Evolutionary conservation across 371 early-diverging fungal genomes (phyloP), one percentile per base, ranked within the genome.

Genomic region (Mucor velutinosus): DNA sequence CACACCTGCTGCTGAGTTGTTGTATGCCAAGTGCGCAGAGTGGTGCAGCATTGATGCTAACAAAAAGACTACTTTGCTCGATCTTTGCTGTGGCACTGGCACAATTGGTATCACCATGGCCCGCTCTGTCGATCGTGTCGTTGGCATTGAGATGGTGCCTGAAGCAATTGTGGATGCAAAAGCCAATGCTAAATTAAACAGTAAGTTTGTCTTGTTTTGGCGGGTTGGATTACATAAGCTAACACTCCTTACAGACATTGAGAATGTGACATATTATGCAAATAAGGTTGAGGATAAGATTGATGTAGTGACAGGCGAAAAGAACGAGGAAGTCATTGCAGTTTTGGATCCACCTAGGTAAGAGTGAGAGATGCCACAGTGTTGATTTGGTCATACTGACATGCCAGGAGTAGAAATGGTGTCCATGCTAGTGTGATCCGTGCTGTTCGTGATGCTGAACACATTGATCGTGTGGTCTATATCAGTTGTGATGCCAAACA

Each of bases 71-170:
- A 73, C 73, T 17, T 72, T 92, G 19, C 75, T 92, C 7, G 93
- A 94, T 73, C 71, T 94, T 21, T 94, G 94, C 78, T 93, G 93
- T 76, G 95, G 95, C 17, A 92, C 93, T 2, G 95, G 94, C 39
- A 91, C 91, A 11, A 93, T 94, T 67, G 94, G 95, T 19, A 82
- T 93, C 37, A 83, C 85, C 17, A 82, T 92, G 84, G 88, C 93
- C 0, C 67, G 77, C 43, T 70, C 69, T n/a, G 87, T 90, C 8
- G 84, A 87, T 49, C 67, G 77, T 32, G 92, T 94, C 12, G 67
- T 92, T 66, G 95, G 93, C 15, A 80, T 94, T 29, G 95, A 94
- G 58, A 78, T 92, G 65, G 78, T 83, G 19, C 66, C 71, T 27
- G 81, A 84, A 32, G 92, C 95, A 15, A 76, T 94, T 55, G 79